Conservation (phyloP, 768 basidiomycete genomes). For the Leccinum longicurvipes region DNA sequence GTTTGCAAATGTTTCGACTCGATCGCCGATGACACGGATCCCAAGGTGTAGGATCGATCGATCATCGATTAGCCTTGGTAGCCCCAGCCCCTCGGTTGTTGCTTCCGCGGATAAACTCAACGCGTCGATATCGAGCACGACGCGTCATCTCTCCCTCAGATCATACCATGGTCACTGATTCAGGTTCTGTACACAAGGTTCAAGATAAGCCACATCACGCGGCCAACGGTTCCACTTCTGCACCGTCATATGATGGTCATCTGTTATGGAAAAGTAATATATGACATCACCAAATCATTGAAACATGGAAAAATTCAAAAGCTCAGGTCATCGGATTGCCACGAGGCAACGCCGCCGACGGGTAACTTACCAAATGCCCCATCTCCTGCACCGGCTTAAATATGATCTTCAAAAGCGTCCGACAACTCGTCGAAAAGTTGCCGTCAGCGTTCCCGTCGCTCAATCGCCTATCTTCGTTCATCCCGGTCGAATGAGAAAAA, state of each 20-base stretch:
- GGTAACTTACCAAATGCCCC: neutral
- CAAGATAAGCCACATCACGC: neutral
- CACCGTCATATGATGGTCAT: neutral
- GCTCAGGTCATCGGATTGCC: neutral
- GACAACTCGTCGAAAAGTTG: neutral
- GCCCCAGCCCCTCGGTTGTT: no score
- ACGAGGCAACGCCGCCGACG: neutral
- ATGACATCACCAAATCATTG: no score
- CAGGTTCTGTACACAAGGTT: neutral
- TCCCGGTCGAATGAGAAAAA: neutral
- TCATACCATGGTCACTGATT: neutral
- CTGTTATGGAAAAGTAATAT: no score
- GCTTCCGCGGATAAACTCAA: neutral
- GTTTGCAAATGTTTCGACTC: no score
- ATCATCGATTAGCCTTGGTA: no score
- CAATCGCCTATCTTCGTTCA: no score
- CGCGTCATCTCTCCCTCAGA: neutral
- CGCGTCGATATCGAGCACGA: no score
- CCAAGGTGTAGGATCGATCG: no score
- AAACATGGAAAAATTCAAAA: neutral
- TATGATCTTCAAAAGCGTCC: slow-evolving; percentile 5
- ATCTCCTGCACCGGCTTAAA: neutral
- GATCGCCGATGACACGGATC: no score
- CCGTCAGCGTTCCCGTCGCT: neutral
- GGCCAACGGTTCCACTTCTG: neutral